These are phyloP conservation scores for Teunomyces pallodes DNA, from an alignment of 805 yeast species.

Conservation along the genomic window DNA sequence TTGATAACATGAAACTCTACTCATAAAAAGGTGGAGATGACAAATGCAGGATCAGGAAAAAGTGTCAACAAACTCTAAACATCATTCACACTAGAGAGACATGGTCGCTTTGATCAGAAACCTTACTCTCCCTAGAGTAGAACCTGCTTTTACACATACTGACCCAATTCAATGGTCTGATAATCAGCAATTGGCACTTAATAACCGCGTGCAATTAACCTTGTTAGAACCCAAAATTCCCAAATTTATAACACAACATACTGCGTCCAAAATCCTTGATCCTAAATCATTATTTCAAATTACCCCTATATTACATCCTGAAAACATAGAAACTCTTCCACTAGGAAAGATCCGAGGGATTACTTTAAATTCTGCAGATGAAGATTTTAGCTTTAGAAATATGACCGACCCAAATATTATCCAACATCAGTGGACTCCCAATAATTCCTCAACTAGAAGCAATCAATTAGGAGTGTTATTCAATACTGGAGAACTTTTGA, in stretches of 20 bases:
- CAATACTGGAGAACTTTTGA: constrained; percentile 37
- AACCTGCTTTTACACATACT: constrained; percentile 4
- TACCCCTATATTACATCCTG: constrained; percentile 25
- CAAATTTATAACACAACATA: constrained; percentile 17
- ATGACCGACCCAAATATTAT: constrained; percentile 33
- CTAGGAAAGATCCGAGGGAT: constrained; percentile 27
- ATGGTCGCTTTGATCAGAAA: constrained; percentile 3
- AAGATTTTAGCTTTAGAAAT: constrained; percentile 27
- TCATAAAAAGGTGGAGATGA: not conserved
- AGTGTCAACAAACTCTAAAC: not conserved
- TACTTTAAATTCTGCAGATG: constrained; percentile 24
- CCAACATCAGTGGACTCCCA: constrained; percentile 34
- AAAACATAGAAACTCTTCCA: constrained; percentile 25
- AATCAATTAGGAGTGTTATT: constrained; percentile 32
- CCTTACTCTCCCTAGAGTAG: constrained; percentile 7
- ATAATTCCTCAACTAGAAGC: constrained; percentile 20
- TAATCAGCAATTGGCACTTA: constrained; percentile 36
- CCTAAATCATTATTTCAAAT: constrained; percentile 25
- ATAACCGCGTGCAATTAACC: constrained; percentile 30
- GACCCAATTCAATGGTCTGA: constrained; percentile 35
- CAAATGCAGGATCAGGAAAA: constrained; percentile 1
- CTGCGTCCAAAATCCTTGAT: constrained; percentile 13
- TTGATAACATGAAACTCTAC: not conserved
- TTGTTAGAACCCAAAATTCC: constrained; percentile 41
- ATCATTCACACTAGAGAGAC: not conserved